These are phyloP conservation scores for Tricholomella constricta DNA, from an alignment of 768 basidiomycete genomes.

Conservation along the genomic window DNA sequence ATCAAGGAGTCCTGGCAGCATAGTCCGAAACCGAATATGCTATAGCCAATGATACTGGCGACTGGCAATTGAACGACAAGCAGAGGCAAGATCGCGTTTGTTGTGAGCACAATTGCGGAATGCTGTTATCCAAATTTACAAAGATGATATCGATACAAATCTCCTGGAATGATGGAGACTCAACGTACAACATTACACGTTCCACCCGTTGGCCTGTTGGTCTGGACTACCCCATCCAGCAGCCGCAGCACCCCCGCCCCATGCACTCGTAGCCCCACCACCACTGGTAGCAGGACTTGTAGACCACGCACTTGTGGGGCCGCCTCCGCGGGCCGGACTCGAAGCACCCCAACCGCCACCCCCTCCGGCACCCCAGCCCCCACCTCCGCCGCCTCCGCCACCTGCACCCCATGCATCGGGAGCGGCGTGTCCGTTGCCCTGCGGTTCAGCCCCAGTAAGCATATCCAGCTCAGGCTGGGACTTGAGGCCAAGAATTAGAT, in stretches of 20 bases:
- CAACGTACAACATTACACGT: conserved; percentile 27
- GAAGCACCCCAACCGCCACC: conserved; percentile 26
- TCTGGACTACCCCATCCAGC: conserved; percentile 54
- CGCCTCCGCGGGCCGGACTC: conserved; percentile 28
- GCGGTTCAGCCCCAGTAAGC: conserved; percentile 42
- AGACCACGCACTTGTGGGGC: conserved; percentile 17
- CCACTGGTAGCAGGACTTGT: conserved; percentile 24
- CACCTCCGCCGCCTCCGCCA: conserved; percentile 26
- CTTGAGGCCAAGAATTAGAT: conserved; percentile 76
- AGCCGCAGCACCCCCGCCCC: conserved; percentile 38
- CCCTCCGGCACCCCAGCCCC: conserved; percentile 24
- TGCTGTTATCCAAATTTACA: not conserved
- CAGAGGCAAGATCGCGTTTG: no score
- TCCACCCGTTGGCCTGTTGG: conserved; percentile 59
- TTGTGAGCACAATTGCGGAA: not conserved
- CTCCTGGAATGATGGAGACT: not conserved
- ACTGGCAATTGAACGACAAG: no score
- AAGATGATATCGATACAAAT: conserved; percentile 1
- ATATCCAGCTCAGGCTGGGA: conserved; percentile 58
- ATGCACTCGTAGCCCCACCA: conserved; percentile 30
- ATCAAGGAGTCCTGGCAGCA: no score
- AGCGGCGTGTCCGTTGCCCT: conserved; percentile 29
- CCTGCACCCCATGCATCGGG: conserved; percentile 18
- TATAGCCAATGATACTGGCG: no score
- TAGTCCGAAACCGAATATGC: no score